Base-by-base conservation (phyloP, 345 rosid species). In the Camelina neglecta region DNA sequence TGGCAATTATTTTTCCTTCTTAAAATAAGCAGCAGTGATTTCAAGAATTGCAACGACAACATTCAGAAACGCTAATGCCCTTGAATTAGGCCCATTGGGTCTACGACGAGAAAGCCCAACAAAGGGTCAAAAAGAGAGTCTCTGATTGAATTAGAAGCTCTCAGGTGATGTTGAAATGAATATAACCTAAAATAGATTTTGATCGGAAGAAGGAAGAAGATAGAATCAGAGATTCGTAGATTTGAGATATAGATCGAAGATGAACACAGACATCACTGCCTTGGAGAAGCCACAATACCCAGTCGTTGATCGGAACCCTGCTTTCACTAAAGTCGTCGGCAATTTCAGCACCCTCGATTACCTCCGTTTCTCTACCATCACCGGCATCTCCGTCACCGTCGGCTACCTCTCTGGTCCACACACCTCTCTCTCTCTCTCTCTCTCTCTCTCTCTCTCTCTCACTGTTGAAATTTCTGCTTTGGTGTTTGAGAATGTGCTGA, bases 211-310 rank as follows among this genome's bases (percentile, higher is more conserved):
- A 5, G 11, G 29, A 11, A 16, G 62, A 18, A 45, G 65, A 47
- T 69, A 67, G 68, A 15, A 23, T 24, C 13, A 60, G 47, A 65
- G 58, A 49, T 35, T 33, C 4, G 45, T 33, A 33, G 65, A 65
- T 55, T 35, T 21, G 65, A 65, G 35, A 23, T 44, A 44, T 63
- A 54, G 38, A 71, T 53, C 69, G 70, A 86, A 80, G 79, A 92
- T 92, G 99, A 89, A 90, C 72, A 89, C 96, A 2, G 99, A 89
- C 85, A 90, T 95, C 73, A 95, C 96, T 2, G 97, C 97, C 71
- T 90, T 96, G 81, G 89, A 82, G 74, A 92, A 90, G 81, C 96
- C 99, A 4, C 93, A 92, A 72, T 89, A 86, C 82, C 92, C 94
- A 2, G 99, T 95, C 4, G 69, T 92, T 57, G 93, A 91, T 88